Conservation (phyloP, 805 yeast species). For the Starmera caribaea region DNA sequence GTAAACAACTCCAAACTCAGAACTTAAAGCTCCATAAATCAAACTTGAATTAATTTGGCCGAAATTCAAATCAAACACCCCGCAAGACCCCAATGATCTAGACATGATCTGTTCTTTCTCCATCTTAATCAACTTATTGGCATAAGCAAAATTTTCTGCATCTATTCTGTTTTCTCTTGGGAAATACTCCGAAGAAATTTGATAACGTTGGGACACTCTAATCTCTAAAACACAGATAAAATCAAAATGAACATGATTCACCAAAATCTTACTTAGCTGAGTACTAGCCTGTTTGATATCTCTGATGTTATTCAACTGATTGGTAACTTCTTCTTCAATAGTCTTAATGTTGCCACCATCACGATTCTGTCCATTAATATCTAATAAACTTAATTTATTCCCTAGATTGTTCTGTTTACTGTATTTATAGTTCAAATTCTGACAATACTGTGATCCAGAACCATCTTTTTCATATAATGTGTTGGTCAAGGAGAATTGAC, state of each 20-base stretch:
- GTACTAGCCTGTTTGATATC: conserved; percentile 36
- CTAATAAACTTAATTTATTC: too few species aligned
- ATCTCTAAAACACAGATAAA: conserved; percentile 44
- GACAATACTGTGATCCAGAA: conserved; percentile 51
- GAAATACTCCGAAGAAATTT: conserved; percentile 30
- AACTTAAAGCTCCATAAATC: conserved; percentile 35
- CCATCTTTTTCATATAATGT: conserved; percentile 52
- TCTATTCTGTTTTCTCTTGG: conserved; percentile 36
- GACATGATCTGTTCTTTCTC: conserved; percentile 33
- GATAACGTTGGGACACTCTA: conserved; percentile 36
- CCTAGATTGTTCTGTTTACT: conserved; percentile 15
- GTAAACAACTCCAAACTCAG: conserved; percentile 44
- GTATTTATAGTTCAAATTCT: conserved; percentile 35
- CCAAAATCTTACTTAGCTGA: conserved; percentile 27
- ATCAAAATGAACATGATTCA: conserved; percentile 25
- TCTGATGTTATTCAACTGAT: conserved; percentile 24
- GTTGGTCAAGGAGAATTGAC: conserved; percentile 21
- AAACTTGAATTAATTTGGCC: conserved; percentile 21
- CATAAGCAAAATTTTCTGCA: conserved; percentile 32
- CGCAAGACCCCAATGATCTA: conserved; percentile 37
- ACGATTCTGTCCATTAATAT: conserved; percentile 1
- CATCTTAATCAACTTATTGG: conserved; percentile 24
- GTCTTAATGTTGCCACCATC: conserved; percentile 14
- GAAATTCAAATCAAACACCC: conserved; percentile 18
- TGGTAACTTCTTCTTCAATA: conserved; percentile 24